Evolutionary conservation across 257 asterid genomes (phyloP), one percentile per base, ranked within the genome.

Genomic region (Solanum chilense): DNA sequence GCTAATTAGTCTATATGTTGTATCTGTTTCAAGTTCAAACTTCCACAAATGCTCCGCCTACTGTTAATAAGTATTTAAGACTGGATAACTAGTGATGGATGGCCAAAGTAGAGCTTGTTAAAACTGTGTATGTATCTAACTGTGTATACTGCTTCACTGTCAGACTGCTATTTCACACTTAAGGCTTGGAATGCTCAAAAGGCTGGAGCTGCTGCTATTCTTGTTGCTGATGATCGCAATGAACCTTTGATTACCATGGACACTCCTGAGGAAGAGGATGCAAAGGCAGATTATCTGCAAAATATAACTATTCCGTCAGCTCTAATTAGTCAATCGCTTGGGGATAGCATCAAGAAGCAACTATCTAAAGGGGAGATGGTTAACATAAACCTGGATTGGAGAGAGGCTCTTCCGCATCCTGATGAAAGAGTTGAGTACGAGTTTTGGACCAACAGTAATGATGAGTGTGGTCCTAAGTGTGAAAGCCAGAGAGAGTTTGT

Each of bases 181-280:
- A 96, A 96, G 93, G 98, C 98, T 18, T 96, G 98, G 99, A 93
- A 94, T 92, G 98, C 98, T 90, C 99, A 96, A 89, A 96, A 92
- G 47, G 96, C 94, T 85, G 98, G 99, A 89, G 99, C 98, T 7
- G 99, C 99, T 18, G 99, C 99, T 41, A 93, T 95, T 90, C 96
- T 96, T 35, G 99, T 96, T 77, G 96, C 97, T 10, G 98, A 96
- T 77, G 96, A 96, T 91, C 92, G 92, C 89, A 86, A 60, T 7
- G 99, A 94, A 89, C 95, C 95, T 85, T 92, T 96, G 69, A 96
- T 96, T 77, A 96, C 99, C 84, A 96, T 96, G 99, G 99, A 96
- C 89, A 95, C 91, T 88, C 99, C 99, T 3, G 98, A 94, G 88
- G 95, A 93, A 86, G 96, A 92, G 49, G 93, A 91, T 37, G 90